Evolutionary conservation across 1,284 basidiomycete genomes (phyloP).

Genomic region (Xerocomus nothofagi): DNA sequence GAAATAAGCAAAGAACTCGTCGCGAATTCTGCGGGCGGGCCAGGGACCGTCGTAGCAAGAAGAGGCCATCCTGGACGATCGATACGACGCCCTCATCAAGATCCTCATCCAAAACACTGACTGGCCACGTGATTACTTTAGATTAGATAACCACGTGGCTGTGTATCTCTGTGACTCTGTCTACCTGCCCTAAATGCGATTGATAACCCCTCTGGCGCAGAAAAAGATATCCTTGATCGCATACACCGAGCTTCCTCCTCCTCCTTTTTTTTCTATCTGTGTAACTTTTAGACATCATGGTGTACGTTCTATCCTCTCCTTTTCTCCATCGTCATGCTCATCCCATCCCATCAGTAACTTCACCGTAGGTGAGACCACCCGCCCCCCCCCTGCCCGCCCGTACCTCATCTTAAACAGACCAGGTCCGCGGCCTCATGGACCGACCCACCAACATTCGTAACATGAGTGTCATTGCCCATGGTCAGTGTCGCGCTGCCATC

Average conservation of each 20-base stretch:
- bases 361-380: slow-evolving; percentile 68
- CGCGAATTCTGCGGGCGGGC: slow-evolving; percentile 69
- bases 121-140: slow-evolving; percentile 22
- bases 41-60: slow-evolving; percentile 46
- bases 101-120: slow-evolving; percentile 19
- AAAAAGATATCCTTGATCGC: slow-evolving; percentile 18
- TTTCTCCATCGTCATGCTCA: slow-evolving; percentile 34
- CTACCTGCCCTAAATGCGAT: slow-evolving; percentile 36
- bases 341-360: slow-evolving; percentile 67
- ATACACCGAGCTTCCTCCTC: slow-evolving; percentile 12
- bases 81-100: slow-evolving; percentile 21
- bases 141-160: slow-evolving; percentile 24
- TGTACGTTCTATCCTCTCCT: slow-evolving; percentile 52
- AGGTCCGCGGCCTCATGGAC: slow-evolving; percentile 92
- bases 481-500: slow-evolving; percentile 43
- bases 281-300: slow-evolving; percentile 64
- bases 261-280: slow-evolving; percentile 30
- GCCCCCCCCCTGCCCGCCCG: background rate
- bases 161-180: background rate
- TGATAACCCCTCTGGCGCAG: slow-evolving; percentile 28
- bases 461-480: slow-evolving; percentile 98
- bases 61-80: slow-evolving; percentile 33
- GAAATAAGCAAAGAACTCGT: slow-evolving; percentile 84
- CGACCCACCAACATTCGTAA: slow-evolving; percentile 92
- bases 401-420: slow-evolving; percentile 50